Evolutionary conservation across 176 grass and related monocot genomes (phyloP).

Genomic region (Juncus inflexus): DNA sequence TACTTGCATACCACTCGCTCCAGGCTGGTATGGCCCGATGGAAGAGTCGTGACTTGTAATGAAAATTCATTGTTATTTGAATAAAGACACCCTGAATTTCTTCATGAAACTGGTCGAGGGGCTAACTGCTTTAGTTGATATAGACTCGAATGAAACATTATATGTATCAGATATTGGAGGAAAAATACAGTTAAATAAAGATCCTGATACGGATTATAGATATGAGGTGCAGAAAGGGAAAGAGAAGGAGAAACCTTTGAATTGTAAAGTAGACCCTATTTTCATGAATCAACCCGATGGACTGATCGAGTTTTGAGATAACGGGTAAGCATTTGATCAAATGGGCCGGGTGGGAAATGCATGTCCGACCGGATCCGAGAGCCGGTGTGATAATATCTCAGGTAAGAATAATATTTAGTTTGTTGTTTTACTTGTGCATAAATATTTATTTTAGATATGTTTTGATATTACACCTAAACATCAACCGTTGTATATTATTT

Average conservation of each 20-base stretch:
- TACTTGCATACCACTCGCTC: constrained; percentile 49
- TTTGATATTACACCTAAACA: too few species aligned
- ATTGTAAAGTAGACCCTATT: constrained; percentile 39
- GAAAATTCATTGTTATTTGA: constrained; percentile 74
- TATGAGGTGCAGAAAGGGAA: background rate
- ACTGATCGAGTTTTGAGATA: constrained; percentile 40
- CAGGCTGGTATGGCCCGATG: constrained; percentile 55
- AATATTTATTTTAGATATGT: too few species aligned
- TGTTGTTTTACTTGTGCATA: too few species aligned
- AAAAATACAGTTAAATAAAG: constrained; percentile 53
- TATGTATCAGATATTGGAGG: constrained; percentile 43
- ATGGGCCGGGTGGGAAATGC: constrained; percentile 89
- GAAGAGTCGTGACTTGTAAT: constrained; percentile 63
- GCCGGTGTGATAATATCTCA: constrained; percentile 65
- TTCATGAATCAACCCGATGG: constrained; percentile 48
- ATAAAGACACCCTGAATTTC: constrained; percentile 77
- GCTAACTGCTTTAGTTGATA: constrained; percentile 68
- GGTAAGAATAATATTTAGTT: background rate
- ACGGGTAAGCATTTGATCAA: constrained; percentile 52
- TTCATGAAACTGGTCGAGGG: constrained; percentile 96
- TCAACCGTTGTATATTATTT: too few species aligned
- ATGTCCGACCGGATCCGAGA: constrained; percentile 66
- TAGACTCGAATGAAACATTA: constrained; percentile 52
- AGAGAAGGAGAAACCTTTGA: constrained; percentile 8
- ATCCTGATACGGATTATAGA: constrained; percentile 59